Conservation (phyloP, 352 stramenopile genomes). For the Globisporangium canariense region DNA sequence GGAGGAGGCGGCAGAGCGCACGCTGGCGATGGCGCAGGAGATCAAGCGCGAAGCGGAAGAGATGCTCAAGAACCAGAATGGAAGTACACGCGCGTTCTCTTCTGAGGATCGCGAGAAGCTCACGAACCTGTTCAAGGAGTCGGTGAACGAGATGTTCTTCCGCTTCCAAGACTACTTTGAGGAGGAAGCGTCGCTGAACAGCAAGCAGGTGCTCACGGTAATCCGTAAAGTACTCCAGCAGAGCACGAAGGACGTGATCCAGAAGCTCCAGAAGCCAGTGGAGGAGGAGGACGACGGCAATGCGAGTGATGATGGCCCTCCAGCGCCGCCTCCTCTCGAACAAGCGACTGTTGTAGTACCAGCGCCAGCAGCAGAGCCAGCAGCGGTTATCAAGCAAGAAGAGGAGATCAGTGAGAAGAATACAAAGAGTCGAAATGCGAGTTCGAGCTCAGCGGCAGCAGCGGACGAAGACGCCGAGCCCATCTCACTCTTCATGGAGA, state of each 20-base stretch:
- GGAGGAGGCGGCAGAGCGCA: constrained; percentile 39
- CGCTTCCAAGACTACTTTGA: constrained; percentile 81
- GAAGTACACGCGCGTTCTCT: background rate
- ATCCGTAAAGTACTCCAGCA: constrained; percentile 81
- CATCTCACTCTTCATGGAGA: constrained; percentile 13
- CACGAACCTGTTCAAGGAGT: constrained; percentile 65
- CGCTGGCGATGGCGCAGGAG: constrained; percentile 42
- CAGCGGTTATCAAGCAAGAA: background rate
- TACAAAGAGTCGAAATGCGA: background rate
- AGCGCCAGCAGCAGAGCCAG: constrained; percentile 4
- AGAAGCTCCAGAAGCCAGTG: constrained; percentile 38
- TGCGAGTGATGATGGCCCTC: constrained; percentile 33
- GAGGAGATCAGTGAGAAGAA: background rate
- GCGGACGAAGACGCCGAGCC: constrained; percentile 12
- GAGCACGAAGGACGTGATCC: constrained; percentile 68
- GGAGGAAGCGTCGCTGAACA: constrained; percentile 51
- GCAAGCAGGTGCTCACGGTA: constrained; percentile 64
- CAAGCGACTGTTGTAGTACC: background rate
- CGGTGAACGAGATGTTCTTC: constrained; percentile 81
- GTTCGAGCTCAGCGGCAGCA: constrained; percentile 7
- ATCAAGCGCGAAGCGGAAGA: constrained; percentile 60
- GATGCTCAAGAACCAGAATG: constrained; percentile 27
- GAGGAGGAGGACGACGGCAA: constrained; percentile 29
- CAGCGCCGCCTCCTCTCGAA: constrained; percentile 27
- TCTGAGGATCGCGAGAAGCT: constrained; percentile 35